Percentiles rank a stretch among this genome's conserved stretches.
Conservation (phyloP, 306 rosid genomes). For the Cucurbita argyrosperma region DNA sequence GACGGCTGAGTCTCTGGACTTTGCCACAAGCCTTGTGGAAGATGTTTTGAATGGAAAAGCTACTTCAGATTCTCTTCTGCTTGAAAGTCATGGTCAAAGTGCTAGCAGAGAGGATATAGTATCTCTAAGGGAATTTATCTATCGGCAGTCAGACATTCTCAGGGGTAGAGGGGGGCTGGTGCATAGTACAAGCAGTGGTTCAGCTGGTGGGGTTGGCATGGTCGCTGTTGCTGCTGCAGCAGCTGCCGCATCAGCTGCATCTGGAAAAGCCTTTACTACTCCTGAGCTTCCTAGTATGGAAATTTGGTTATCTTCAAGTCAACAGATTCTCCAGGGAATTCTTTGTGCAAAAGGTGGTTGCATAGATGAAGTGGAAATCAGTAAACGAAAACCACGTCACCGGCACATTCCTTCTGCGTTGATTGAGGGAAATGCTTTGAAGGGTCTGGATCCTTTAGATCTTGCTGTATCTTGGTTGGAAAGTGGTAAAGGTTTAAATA, state of each 20-base stretch:
- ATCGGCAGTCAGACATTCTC: slow-evolving; percentile 68
- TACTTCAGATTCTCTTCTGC: slow-evolving; percentile 76
- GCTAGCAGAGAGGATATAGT: slow-evolving; percentile 54
- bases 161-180: slow-evolving; percentile 63
- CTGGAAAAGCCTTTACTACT: slow-evolving; percentile 47
- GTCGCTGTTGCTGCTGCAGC: slow-evolving; percentile 84
- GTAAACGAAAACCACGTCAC: slow-evolving; percentile 51
- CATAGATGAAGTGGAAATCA: slow-evolving; percentile 53
- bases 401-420: slow-evolving; percentile 28
- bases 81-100: slow-evolving; percentile 62
- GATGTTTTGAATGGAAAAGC: slow-evolving; percentile 70
- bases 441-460: slow-evolving; percentile 48
- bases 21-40: slow-evolving; percentile 58
- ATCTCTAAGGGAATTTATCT: slow-evolving; percentile 72
- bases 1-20: slow-evolving; percentile 63
- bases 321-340: slow-evolving; percentile 43
- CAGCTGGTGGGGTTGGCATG: slow-evolving; percentile 80
- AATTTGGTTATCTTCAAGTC: slow-evolving; percentile 71
- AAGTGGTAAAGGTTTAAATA: slow-evolving; percentile 55
- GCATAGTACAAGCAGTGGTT: slow-evolving; percentile 46
- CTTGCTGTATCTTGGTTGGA: slow-evolving; percentile 71
- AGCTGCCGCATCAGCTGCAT: slow-evolving; percentile 74
- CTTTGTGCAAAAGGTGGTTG: slow-evolving; percentile 73
- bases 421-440: slow-evolving; percentile 34
- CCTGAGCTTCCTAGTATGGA: slow-evolving; percentile 81